Base-by-base conservation (phyloP, 345 rosid species). In the Eucalyptus fibrosa region DNA sequence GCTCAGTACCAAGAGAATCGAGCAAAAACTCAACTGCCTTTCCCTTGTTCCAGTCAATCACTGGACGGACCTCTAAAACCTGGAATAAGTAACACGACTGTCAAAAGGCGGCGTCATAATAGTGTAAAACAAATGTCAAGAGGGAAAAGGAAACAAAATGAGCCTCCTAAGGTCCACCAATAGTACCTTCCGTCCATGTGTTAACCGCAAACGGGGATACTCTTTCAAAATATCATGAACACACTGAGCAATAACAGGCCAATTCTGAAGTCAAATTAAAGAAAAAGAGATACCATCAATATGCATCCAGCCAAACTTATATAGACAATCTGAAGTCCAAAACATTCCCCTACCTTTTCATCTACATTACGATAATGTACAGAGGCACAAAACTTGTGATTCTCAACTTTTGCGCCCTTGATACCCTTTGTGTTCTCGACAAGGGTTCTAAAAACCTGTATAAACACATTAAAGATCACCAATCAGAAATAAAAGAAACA, bases 61-160 rank as follows among this genome's bases (percentile, higher is more conserved):
- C 93, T 86, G 99, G 99, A 92, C 99, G 99, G 92, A 98, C 92
- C 92, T 97, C 99, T 94, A 98, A 95, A 94, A 98, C 99, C 99
- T 97, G 91, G 86, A 40, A 21, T 24, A 77, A 21, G 30, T 21
- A 44, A 77, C 47, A 77, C 30, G 5, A 21, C 85, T 16, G 13
- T 40, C 47, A 77, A 40, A 42, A 40, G 85, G 85, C 17, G 3
- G 47, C 2, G 1, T 40, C 47, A 7, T 16, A 24, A 49, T 37
- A 87, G 14, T 30, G 26, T 26, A 21, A 53, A 86, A 91, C 53
- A 82, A 67, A 82, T 53, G 26, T 28, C 30, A 19, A 26, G 24
- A 32, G 60, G 50, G 80, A 53, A 87, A 34, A 32, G 89, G 45
- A 45, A 80, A 88, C 18, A 19, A 5, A 85, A 50, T n/a, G 53